These are phyloP conservation scores for Dactylorhiza incarnata DNA, from an alignment of 106 monocot genomes.

Conservation along the genomic window DNA sequence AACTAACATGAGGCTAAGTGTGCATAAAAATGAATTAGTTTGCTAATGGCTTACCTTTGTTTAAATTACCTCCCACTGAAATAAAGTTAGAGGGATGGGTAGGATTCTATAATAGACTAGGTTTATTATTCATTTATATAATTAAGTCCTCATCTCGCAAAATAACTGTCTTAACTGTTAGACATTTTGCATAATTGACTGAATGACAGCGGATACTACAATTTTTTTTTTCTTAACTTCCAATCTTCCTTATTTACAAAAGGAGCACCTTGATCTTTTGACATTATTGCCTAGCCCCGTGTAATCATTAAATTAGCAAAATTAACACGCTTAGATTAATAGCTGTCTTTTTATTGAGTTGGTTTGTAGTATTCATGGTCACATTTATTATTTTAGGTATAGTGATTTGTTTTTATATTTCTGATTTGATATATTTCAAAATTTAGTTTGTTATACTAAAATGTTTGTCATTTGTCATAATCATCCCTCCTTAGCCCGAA, in stretches of 20 bases:
- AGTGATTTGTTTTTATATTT: too few relatives aligned
- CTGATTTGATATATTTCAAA: too few relatives aligned
- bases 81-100: not conserved
- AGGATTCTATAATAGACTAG: not conserved
- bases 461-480: too few relatives aligned
- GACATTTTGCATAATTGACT: not conserved
- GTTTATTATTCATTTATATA: not conserved
- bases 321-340: too few relatives aligned
- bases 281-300: not conserved
- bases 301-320: not conserved
- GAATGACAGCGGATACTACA: not conserved
- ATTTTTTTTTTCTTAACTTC: not conserved
- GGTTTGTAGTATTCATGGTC: not conserved
- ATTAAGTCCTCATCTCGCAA: not conserved
- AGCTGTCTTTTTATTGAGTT: not conserved
- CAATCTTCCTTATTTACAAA: not conserved
- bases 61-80: not conserved
- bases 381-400: not conserved
- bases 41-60: not conserved
- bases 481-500: too few relatives aligned
- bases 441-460: too few relatives aligned
- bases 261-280: not conserved
- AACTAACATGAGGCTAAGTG: too few relatives aligned
- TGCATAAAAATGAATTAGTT: not conserved
- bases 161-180: not conserved